Evolutionary conservation across 108 stramenopile genomes (phyloP), one percentile per base, ranked within the genome.

Genomic region (Schizochytrium sp.): DNA sequence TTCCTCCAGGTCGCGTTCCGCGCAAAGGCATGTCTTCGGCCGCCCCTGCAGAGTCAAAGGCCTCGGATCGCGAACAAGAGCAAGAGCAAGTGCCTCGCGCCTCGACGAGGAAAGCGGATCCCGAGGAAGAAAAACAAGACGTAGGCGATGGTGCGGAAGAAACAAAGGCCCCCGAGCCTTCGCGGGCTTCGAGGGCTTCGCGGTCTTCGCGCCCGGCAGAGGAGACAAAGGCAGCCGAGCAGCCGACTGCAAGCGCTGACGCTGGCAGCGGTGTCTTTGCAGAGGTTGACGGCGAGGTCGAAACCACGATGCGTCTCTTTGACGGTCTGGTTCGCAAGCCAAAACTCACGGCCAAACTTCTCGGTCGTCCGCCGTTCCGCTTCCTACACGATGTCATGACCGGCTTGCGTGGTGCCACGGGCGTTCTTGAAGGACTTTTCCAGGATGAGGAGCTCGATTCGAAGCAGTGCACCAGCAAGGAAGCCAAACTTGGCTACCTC

Each of bases 341-440:
- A 19, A 96, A 95, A 87, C 91, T 95, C 47, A 71, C 94, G 8
- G 95, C 95, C 45, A 95, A 96, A 88, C 94, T 96, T 5, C 89
- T 96, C n/a, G 69, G 89, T 51, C 95, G 94, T 87, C 95, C 96
- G 5, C 96, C 96, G 19, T 96, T 96, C 91, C 94, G 96, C 28
- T 96, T 96, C 72, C 87, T 96, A 10, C 95, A 96, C 90, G 96
- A 96, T 89, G 60, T 96, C 58, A 72, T 96, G 23, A 92, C 93
- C n/a, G 94, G 90, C 51, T 89, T 96, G 55, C 92, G 72, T 2
- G 45, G 58, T 19, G 89, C 88, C 58, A 92, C 94, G 25, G 92
- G 92, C 44, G 91, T 95, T 69, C 90, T 91, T 41, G 53, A 88
- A 5, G 90, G 76, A 23, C 60, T 89, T 48, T 94, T 76, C 90